phyloP scores from a whole-genome alignment of 139 green algal genomes.

The Parachlorella kessleri region DNA sequence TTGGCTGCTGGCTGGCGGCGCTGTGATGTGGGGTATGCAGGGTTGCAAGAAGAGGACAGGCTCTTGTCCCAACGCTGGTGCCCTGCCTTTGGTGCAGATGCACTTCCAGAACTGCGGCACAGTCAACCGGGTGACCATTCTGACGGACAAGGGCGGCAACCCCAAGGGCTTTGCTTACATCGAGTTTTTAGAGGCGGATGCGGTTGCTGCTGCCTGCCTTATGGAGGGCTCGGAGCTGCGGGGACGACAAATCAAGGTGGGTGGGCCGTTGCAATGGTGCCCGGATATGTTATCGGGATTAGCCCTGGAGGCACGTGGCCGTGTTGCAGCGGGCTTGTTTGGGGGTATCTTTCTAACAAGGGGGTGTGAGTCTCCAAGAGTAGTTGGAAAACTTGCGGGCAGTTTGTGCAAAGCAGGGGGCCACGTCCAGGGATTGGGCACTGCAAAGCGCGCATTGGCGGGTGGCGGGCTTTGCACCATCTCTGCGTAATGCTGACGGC shows the following conservation, averaged over 20 bases:
- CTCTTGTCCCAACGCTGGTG: too few species aligned
- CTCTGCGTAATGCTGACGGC: too few species aligned
- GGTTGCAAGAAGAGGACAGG: too few species aligned
- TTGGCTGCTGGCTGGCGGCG: too few species aligned
- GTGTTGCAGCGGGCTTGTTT: neutral
- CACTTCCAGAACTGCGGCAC: slow-evolving; percentile 92
- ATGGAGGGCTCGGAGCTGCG: slow-evolving; percentile 83
- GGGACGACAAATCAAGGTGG: slow-evolving; percentile 82
- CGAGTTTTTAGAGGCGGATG: slow-evolving; percentile 97
- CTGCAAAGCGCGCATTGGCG: too few species aligned
- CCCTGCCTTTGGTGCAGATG: slow-evolving; percentile 10
- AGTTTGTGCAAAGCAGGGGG: too few species aligned
- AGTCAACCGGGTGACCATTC: slow-evolving; percentile 98
- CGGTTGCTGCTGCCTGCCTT: slow-evolving; percentile 85
- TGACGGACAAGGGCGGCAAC: slow-evolving; percentile 93
- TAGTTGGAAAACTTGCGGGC: too few species aligned
- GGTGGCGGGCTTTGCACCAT: too few species aligned
- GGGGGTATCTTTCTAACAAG: neutral
- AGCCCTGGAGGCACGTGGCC: neutral
- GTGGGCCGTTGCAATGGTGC: too few species aligned
- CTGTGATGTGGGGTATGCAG: too few species aligned
- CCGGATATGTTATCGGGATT: too few species aligned
- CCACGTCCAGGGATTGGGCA: too few species aligned
- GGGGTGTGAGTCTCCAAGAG: neutral
- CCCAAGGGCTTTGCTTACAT: slow-evolving; percentile 98